phyloP scores from a whole-genome alignment of 2,329 filamentous ascomycete species.

The Colletotrichum sp. region DNA sequence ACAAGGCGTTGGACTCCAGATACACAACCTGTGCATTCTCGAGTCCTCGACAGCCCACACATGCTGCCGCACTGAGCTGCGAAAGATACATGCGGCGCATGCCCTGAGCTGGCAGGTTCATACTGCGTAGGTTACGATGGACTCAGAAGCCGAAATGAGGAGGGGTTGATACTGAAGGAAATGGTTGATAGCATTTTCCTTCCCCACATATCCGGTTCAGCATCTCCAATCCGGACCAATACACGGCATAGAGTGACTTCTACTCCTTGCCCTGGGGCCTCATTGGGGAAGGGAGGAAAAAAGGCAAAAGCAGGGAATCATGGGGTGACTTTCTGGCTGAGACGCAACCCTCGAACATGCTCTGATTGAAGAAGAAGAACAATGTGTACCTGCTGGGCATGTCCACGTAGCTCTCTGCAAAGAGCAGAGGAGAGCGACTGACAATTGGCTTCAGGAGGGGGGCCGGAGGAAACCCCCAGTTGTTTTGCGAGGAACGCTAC shows the following conservation, averaged over 20 bases:
- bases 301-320: background rate
- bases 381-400: background rate
- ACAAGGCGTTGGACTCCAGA: background rate
- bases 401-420: background rate
- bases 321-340: slow-evolving; percentile 10
- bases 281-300: background rate
- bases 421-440: background rate
- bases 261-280: background rate
- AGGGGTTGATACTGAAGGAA: background rate
- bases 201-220: background rate
- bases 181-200: background rate
- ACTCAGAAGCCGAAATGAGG: background rate
- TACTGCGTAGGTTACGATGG: background rate
- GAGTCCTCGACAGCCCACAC: background rate
- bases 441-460: background rate
- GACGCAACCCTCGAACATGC: slow-evolving; percentile 2
- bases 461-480: background rate
- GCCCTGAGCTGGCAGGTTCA: background rate
- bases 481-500: background rate
- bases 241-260: background rate
- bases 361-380: background rate
- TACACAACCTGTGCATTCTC: background rate
- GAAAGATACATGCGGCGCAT: background rate
- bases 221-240: background rate
- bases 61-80: background rate